phyloP scores from a whole-genome alignment of 345 rosid species.

The Syzygium grande region DNA sequence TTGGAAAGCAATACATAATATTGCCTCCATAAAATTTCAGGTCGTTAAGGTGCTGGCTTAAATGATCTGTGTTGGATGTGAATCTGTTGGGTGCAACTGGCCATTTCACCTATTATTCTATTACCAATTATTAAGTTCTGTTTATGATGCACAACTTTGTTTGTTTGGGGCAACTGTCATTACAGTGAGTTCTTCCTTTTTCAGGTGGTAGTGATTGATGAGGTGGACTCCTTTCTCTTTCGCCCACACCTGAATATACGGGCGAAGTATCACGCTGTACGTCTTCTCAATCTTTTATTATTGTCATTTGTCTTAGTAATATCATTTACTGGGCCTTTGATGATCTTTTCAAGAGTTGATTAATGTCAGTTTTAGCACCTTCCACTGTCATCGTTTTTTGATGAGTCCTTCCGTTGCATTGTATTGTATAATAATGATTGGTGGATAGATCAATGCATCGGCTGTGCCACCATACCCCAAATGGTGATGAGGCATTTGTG shows the following conservation, averaged over 20 bases:
- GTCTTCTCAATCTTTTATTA: slow-evolving; percentile 8
- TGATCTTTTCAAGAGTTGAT: not conserved
- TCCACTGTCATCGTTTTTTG: not conserved
- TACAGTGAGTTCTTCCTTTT: slow-evolving; percentile 1
- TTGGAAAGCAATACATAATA: not conserved
- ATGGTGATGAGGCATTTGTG: not conserved
- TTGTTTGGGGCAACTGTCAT: not conserved
- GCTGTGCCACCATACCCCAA: not conserved
- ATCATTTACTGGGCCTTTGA: not conserved
- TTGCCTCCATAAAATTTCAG: not conserved
- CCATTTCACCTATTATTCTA: not conserved
- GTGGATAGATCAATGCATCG: not conserved
- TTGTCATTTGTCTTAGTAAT: not conserved
- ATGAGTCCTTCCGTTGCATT: not conserved
- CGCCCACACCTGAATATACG: slow-evolving; percentile 81
- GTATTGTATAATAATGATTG: not conserved
- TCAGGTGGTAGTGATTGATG: slow-evolving; percentile 88
- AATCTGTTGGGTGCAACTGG: not conserved
- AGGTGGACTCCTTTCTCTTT: slow-evolving; percentile 87
- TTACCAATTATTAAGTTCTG: not conserved
- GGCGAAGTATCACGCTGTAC: slow-evolving; percentile 88
- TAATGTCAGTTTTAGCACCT: not conserved
- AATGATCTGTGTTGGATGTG: not conserved
- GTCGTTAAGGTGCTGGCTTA: not conserved
- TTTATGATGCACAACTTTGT: not conserved